Percentiles rank a stretch among this genome's conserved stretches.
phyloP scores from a whole-genome alignment of 495 filamentous ascomycete species.

The Penicillium bovifimosum region DNA sequence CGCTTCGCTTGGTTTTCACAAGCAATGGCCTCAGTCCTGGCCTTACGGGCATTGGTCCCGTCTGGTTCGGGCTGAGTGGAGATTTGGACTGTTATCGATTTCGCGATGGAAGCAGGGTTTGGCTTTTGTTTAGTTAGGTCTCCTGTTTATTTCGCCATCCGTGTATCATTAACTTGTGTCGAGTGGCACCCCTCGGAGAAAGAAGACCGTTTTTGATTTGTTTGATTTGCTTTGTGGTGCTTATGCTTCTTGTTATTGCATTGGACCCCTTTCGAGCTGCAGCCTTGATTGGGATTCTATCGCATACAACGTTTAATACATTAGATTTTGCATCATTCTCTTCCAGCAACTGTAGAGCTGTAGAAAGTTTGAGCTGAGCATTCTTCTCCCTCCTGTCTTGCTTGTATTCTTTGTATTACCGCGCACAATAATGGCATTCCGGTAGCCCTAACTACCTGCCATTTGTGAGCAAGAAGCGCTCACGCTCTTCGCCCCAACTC shows the following conservation, averaged over 20 bases:
- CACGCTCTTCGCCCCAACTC: too few species aligned
- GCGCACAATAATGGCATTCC: too few species aligned
- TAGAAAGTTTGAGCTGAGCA: not conserved
- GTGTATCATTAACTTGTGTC: conserved; percentile 36
- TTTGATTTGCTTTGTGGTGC: conserved; percentile 10
- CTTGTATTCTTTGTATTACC: too few species aligned
- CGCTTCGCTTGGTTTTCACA: conserved; percentile 11
- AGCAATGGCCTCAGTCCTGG: conserved; percentile 11
- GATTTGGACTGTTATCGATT: conserved; percentile 18
- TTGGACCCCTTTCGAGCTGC: conserved; percentile 18
- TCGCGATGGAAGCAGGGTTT: conserved; percentile 19
- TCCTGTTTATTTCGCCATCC: conserved; percentile 21
- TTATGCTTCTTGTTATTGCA: conserved; percentile 22
- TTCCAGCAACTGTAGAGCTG: not conserved
- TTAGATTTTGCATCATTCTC: conserved; percentile 19
- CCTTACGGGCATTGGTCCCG: conserved; percentile 1
- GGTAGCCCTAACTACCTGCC: too few species aligned
- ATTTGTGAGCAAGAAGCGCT: too few species aligned
- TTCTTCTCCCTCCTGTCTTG: too few species aligned
- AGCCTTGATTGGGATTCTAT: conserved; percentile 12
- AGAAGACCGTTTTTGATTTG: conserved; percentile 30
- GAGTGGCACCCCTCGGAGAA: conserved; percentile 35
- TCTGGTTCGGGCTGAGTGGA: conserved; percentile 1
- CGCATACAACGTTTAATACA: conserved; percentile 27
- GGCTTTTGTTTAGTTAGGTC: conserved; percentile 22